phyloP scores from a whole-genome alignment of 495 filamentous ascomycete genomes.

The Bryoglossum gracile region DNA sequence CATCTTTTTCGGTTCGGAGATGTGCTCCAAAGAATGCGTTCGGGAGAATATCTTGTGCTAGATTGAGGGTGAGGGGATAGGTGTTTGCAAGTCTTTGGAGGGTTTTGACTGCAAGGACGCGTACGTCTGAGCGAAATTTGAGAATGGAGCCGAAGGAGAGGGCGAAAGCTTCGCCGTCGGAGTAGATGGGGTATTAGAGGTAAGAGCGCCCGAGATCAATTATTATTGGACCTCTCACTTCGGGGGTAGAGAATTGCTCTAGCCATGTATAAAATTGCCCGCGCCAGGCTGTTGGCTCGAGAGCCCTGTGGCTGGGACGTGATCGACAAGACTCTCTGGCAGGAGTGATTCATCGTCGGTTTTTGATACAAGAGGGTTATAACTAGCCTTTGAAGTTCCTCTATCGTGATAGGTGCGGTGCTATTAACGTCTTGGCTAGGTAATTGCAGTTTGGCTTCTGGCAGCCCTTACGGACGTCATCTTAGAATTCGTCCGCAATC shows the following conservation, averaged over 20 bases:
- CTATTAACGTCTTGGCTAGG: constrained; percentile 5
- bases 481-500: background rate
- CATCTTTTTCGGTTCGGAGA: constrained; percentile 17
- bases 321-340: no score
- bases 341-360: no score
- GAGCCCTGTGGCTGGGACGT: no score
- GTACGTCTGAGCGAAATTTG: constrained; percentile 15
- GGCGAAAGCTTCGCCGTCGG: constrained; percentile 15
- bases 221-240: no score
- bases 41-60: background rate
- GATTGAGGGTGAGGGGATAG: background rate
- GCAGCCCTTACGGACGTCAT: constrained; percentile 1
- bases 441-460: background rate
- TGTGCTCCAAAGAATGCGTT: constrained; percentile 20
- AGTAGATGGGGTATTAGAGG: constrained; percentile 18
- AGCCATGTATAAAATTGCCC: no score
- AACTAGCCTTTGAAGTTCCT: no score
- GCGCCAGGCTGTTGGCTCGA: no score
- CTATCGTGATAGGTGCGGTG: no score
- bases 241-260: no score
- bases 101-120: constrained; percentile 9
- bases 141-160: constrained; percentile 15
- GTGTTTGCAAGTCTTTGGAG: constrained; percentile 6
- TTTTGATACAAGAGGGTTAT: no score
- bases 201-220: constrained; percentile 13